Evolutionary conservation across 139 green algal species (phyloP).

Genomic region (Coccomyxa sp.): DNA sequence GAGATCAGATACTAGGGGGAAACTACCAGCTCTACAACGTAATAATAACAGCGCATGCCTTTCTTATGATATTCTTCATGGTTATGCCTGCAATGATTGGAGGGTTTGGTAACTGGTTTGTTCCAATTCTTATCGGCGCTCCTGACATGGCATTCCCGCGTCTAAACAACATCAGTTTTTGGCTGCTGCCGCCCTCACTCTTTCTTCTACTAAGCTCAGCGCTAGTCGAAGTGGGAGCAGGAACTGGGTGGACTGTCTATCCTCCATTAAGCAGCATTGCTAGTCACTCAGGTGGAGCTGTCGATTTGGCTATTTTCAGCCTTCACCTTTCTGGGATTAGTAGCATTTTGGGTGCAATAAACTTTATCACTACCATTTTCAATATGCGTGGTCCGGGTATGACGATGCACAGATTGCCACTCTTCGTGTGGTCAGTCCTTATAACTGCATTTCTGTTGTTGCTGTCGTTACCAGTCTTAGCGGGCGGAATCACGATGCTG

Average conservation of each 20-base stretch:
- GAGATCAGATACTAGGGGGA: slow-evolving; percentile 29
- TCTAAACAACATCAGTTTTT: slow-evolving; percentile 45
- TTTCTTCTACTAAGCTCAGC: slow-evolving; percentile 44
- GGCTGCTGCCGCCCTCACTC: slow-evolving; percentile 34
- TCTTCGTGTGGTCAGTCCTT: slow-evolving; percentile 58
- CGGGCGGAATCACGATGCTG: slow-evolving; percentile 57
- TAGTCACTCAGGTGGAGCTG: no score
- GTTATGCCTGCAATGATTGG: slow-evolving; percentile 31
- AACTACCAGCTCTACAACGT: no score
- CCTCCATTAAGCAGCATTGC: no score
- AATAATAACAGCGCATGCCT: slow-evolving; percentile 38
- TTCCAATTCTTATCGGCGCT: slow-evolving; percentile 49
- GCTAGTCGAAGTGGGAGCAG: slow-evolving; percentile 45
- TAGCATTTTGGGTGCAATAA: no score
- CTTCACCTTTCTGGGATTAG: no score
- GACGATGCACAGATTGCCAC: slow-evolving; percentile 47
- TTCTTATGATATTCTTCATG: slow-evolving; percentile 42
- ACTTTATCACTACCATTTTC: slow-evolving; percentile 53
- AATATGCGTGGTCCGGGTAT: slow-evolving; percentile 63
- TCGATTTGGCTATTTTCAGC: no score
- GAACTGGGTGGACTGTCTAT: slow-evolving; percentile 49
- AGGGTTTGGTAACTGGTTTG: slow-evolving; percentile 34
- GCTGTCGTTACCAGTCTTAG: slow-evolving; percentile 49
- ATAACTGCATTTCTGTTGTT: slow-evolving; percentile 50
- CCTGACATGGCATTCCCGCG: slow-evolving; percentile 57